Base-by-base conservation (phyloP, 2,329 filamentous ascomycete species). In the Monosporascus sp. region DNA sequence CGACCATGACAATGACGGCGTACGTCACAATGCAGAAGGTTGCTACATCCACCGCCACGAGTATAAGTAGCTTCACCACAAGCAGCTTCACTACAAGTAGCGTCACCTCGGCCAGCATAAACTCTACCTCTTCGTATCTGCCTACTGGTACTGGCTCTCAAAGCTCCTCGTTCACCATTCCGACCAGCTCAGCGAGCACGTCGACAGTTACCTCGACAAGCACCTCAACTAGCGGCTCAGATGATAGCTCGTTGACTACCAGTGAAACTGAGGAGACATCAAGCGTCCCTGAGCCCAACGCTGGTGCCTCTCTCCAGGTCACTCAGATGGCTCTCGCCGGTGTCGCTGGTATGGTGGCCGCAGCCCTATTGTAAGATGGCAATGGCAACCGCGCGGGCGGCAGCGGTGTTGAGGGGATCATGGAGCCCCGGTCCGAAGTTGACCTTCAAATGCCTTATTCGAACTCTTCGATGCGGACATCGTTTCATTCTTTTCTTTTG, bases 11-110 rank as follows among this genome's bases (percentile, higher is more conserved):
- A 46, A 62, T 77, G 61, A 80, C 77, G 63, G 76, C 75, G 65
- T 80, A 77, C 48, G 64, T 79, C 65, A 81, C 75, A 46, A 74
- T 83, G 56, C 74, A 74, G 46, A 66, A 71, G 63, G 72, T 77
- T 37, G 51, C 60, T 25, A 65, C 60, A 4, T 56, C 63, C n/a
- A 64, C 60, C 46, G 51, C 62, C 31, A 22, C 27, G 9, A 31
- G 27, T 11, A 0, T 9, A 11, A 31, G 27, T 31, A 31, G 27
- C 44, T 59, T 53, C 51, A 56, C 55, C 55, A 52, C 49, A 31
- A 31, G 27, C 11, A 31, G 27, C 44, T 59, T 53, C 52, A 56
- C 55, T 55, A 52, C 49, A 17, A 62, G 76, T 63, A 75, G 72
- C 39, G 61, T 72, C 52, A 69, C 68, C 45, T 63, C 68, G 20